phyloP scores from a whole-genome alignment of 2,329 filamentous ascomycete genomes.

The Alternaria hordeiaustralica region DNA sequence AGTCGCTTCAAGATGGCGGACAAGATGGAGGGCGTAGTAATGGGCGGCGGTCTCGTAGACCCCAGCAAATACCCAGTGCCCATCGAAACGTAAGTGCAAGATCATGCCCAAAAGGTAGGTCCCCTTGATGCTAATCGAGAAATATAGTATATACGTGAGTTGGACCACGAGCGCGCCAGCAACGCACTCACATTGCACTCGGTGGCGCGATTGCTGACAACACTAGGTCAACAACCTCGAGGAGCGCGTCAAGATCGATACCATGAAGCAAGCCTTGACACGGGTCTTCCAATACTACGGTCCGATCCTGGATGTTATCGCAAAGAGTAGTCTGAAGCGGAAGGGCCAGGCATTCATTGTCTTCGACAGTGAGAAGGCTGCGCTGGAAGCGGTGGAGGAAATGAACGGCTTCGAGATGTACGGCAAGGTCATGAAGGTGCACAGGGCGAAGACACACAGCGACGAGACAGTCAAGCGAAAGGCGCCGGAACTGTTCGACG shows the following conservation, averaged over 20 bases:
- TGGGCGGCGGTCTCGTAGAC: constrained; percentile 29
- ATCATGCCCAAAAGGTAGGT: constrained; percentile 21
- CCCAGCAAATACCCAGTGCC: constrained; percentile 44
- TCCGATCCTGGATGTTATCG: constrained; percentile 80
- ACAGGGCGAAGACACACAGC: constrained; percentile 81
- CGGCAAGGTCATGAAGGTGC: constrained; percentile 85
- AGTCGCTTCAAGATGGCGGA: constrained; percentile 38
- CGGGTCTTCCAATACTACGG: constrained; percentile 91
- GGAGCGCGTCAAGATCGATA: constrained; percentile 84
- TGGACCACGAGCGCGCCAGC: constrained; percentile 11
- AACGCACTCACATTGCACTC: constrained; percentile 30
- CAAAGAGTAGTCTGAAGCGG: constrained; percentile 87
- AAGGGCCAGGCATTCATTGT: constrained; percentile 97
- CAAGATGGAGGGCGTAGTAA: constrained; percentile 45
- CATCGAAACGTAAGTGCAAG: constrained; percentile 44
- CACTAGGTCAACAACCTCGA: constrained; percentile 78
- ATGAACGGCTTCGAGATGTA: constrained; percentile 93
- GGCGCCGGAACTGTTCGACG: constrained; percentile 83
- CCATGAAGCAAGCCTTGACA: constrained; percentile 73
- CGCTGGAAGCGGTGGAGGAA: constrained; percentile 81
- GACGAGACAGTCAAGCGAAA: constrained; percentile 83
- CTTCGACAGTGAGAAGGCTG: constrained; percentile 82
- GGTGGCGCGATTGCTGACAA: constrained; percentile 28
- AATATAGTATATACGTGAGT: constrained; percentile 46
- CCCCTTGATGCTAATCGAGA: constrained; percentile 32